phyloP scores from a whole-genome alignment of 192 early-diverging fungal species.

The Entomortierella parvispora region DNA sequence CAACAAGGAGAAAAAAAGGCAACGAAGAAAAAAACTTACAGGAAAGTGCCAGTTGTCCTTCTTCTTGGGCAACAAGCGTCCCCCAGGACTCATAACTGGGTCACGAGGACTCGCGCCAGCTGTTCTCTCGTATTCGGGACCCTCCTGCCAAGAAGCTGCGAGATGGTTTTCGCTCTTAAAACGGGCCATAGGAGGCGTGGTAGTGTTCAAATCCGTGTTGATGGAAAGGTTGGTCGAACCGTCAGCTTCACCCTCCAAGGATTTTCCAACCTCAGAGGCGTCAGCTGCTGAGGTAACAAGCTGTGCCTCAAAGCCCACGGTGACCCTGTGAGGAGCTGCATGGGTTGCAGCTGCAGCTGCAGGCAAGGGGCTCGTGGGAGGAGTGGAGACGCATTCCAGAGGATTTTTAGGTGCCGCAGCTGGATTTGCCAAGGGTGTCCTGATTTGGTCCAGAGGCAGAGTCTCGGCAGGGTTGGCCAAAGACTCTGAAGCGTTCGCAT shows the following conservation, averaged over 20 bases:
- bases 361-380: constrained; percentile 5
- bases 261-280: no score
- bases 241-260: no score
- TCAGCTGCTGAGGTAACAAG: neutral
- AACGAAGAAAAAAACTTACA: constrained; percentile 9
- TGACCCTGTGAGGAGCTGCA: constrained; percentile 1
- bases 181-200: constrained; percentile 31
- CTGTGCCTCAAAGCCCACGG: constrained; percentile 2
- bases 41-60: constrained; percentile 48
- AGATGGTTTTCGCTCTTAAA: constrained; percentile 12
- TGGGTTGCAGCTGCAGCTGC: neutral
- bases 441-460: constrained; percentile 21
- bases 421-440: constrained; percentile 4
- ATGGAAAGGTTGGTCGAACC: constrained; percentile 26
- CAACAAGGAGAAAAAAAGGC: no score
- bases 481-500: constrained; percentile 23
- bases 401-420: neutral
- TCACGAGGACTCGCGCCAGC: constrained; percentile 48
- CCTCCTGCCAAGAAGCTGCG: constrained; percentile 36
- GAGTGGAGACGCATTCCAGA: neutral
- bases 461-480: constrained; percentile 18
- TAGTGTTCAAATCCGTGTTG: constrained; percentile 20
- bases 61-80: constrained; percentile 31
- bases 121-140: constrained; percentile 29
- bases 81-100: constrained; percentile 43